Percentiles rank a stretch among this genome's conserved stretches.
Evolutionary conservation across 2,329 filamentous ascomycete genomes (phyloP).

Genomic region (Periglandula ipomoeae): DNA sequence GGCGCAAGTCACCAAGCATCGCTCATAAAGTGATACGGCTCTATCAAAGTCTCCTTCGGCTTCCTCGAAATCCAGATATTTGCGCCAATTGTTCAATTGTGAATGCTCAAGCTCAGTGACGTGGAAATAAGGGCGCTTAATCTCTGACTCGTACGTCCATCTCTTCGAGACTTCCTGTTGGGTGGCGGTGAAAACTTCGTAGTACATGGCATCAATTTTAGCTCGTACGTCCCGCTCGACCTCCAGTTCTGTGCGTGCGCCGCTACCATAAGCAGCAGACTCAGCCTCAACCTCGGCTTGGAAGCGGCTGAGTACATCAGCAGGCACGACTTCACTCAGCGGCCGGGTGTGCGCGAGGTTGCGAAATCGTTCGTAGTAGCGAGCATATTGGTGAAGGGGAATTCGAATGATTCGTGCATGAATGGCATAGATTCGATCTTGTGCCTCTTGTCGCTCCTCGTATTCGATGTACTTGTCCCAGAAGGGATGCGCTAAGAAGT

Average conservation of each 20-base stretch:
- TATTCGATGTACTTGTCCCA: constrained; percentile 99
- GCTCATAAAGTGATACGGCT: constrained; percentile 80
- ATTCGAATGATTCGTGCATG: constrained; percentile 76
- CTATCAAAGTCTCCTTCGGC: constrained; percentile 67
- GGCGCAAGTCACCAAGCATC: constrained; percentile 84
- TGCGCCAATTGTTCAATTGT: constrained; percentile 85
- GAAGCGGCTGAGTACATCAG: constrained; percentile 59
- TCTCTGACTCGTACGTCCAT: constrained; percentile 90
- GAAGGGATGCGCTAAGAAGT: constrained; percentile 90
- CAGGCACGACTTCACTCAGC: constrained; percentile 60
- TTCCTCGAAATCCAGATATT: constrained; percentile 96
- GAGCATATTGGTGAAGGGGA: constrained; percentile 89
- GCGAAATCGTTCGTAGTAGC: constrained; percentile 89
- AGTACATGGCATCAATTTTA: constrained; percentile 71
- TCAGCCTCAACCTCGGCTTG: constrained; percentile 64
- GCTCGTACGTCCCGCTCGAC: constrained; percentile 73
- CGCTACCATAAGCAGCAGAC: constrained; percentile 38
- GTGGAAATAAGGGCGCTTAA: constrained; percentile 95
- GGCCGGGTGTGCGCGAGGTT: constrained; percentile 65
- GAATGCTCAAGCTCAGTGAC: constrained; percentile 83
- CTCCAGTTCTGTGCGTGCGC: constrained; percentile 61
- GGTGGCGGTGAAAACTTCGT: constrained; percentile 70
- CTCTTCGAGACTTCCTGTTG: constrained; percentile 85
- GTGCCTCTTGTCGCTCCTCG: constrained; percentile 79
- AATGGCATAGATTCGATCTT: constrained; percentile 78